Evolutionary conservation across 2,329 filamentous ascomycete species (phyloP), one percentile per base, ranked within the genome.

Genomic region (Elsinoe necatrix): DNA sequence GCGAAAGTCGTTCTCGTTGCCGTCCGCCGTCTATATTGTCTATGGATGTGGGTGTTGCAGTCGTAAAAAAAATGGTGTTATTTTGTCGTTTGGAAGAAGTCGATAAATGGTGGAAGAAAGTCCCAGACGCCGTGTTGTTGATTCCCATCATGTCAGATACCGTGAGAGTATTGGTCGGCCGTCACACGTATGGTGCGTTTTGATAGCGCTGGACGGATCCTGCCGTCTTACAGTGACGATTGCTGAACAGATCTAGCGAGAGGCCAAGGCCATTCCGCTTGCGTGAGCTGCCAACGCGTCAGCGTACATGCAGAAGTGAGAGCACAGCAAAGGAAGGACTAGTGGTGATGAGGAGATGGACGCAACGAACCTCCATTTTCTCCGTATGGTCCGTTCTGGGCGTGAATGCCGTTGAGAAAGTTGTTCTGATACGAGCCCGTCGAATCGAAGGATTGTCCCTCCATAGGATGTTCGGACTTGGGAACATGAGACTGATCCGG

Each of bases 401-500:
- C 72, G 65, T 75, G 77, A 51, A 77, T 67, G 65, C 70, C 72
- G 69, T 69, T 72, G 70, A 77, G 75, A 71, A 77, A 73, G 68
- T 68, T 73, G 63, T 75, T 72, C 68, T 73, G 71, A 62, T 68
- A 69, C 65, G 70, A 67, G 65, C 75, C 72, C 67, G 71, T 69
- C 62, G 69, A 62, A 57, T 58, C 70, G 62, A 72, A 72, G 61
- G 69, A 67, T 63, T 68, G 64, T 57, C 64, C 64, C 62, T 73
- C 74, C 65, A 73, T 68, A 66, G 69, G 66, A 63, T 64, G 64
- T 66, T 73, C 69, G 65, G 69, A 65, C 69, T 75, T 76, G 67
- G 71, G 65, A 65, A 69, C 66, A 67, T 71, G 69, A 61, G 67
- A 67, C 69, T 69, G 70, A 41, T 52, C 56, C 35, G 54, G 58